Evolutionary conservation across 2,329 filamentous ascomycete genomes (phyloP), one percentile per base, ranked within the genome.

Genomic region (Aspergillus cejpii): DNA sequence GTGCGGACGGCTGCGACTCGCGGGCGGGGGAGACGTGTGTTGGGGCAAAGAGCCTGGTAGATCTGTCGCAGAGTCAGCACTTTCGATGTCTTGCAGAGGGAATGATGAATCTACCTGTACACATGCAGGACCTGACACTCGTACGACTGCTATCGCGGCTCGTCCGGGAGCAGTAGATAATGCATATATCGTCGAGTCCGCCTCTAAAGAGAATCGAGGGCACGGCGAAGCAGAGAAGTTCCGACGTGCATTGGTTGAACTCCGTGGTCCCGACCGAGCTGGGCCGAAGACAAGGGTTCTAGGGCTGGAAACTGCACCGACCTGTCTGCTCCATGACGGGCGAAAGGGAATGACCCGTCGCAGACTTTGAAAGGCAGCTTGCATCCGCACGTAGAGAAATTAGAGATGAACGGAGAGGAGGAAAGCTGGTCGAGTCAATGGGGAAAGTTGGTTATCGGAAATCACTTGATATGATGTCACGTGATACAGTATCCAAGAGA

Each of bases 61-160:
- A 96, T 78, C 71, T 84, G 66, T 14, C 58, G n/a, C 5, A 14
- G 17, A 5, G 19, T 37, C 23, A 42, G 33, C 12, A 38, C 23
- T 24, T 10, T 26, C n/a, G 10, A 10, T 39, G 33, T n/a, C n/a
- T n/a, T n/a, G n/a, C n/a, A n/a, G 23, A 31, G 15, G 10, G 6
- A 1, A 37, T 21, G 26, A 15, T 24, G 28, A 14, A 49, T 68
- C 57, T 72, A 87, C 83, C 58, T 82, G 73, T 47, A 78, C 67
- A 65, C 85, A 91, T 36, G 81, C 80, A 21, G 85, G 77, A 0
- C 92, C 92, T 3, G 92, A 96, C 20, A 95, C 75, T 11, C 92
- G 81, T 41, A 97, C 81, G 27, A 97, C 83, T 1, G 91, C 91
- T 62, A 98, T 95, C 1, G 89, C 92, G 34, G 88, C 89, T 61